These are phyloP conservation scores for Peniophora sp. DNA, from an alignment of 1,284 basidiomycete species.

Conservation along the genomic window DNA sequence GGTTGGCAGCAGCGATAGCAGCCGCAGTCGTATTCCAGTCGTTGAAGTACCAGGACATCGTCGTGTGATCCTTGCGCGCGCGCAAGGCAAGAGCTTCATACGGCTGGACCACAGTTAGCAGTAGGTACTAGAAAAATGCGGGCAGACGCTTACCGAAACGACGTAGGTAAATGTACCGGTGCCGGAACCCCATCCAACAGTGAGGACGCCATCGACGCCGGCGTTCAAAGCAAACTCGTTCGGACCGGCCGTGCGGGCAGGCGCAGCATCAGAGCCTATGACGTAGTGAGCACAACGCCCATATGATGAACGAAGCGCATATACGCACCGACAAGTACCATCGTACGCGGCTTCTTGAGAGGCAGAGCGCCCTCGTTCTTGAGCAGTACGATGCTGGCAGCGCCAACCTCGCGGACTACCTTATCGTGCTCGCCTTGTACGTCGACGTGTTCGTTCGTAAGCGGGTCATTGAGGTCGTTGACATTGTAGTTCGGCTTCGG, in stretches of 20 bases:
- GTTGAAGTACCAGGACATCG: slow-evolving; percentile 51
- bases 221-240: slow-evolving; percentile 67
- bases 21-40: slow-evolving; percentile 57
- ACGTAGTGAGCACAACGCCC: neutral
- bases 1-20: slow-evolving; percentile 36
- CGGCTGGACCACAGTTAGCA: slow-evolving; percentile 22
- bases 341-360: slow-evolving; percentile 45
- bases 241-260: slow-evolving; percentile 51
- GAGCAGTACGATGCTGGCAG: slow-evolving; percentile 71
- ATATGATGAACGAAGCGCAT: neutral
- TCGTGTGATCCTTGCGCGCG: slow-evolving; percentile 54
- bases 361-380: slow-evolving; percentile 76
- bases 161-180: slow-evolving; percentile 57
- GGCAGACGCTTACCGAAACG: slow-evolving; percentile 32
- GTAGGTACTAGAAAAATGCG: neutral
- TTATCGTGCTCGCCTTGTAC: slow-evolving; percentile 71
- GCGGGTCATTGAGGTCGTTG: slow-evolving; percentile 41
- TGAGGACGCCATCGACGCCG: slow-evolving; percentile 62
- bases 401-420: slow-evolving; percentile 68
- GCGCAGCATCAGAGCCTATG: slow-evolving; percentile 61
- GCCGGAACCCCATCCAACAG: slow-evolving; percentile 81
- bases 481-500: slow-evolving; percentile 55
- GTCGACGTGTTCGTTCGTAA: slow-evolving; percentile 60
- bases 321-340: slow-evolving; percentile 46
- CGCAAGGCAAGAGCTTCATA: slow-evolving; percentile 65